phyloP scores from a whole-genome alignment of 148 eudicot genomes.

The Rhododendron molle region DNA sequence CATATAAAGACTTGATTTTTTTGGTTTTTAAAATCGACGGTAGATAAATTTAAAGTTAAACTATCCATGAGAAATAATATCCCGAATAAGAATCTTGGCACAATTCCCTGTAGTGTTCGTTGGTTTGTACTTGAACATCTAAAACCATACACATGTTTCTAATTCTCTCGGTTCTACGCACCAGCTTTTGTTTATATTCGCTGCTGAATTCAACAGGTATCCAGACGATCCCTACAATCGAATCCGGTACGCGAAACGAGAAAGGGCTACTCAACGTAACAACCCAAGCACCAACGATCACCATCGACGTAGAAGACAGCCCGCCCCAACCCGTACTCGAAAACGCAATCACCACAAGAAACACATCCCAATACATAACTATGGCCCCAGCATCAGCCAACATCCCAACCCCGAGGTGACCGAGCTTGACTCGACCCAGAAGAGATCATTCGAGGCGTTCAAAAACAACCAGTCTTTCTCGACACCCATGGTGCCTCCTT shows the following conservation, averaged over 20 bases:
- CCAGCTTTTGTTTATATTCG: too few relatives aligned
- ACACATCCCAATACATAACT: not conserved
- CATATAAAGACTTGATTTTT: too few relatives aligned
- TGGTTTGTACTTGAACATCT: too few relatives aligned
- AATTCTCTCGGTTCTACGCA: not conserved
- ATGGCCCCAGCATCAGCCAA: constrained; percentile 3
- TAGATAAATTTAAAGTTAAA: too few relatives aligned
- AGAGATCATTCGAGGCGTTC: constrained; percentile 23
- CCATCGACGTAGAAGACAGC: not conserved
- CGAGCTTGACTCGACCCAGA: constrained; percentile 17
- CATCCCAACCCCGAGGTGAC: constrained; percentile 12
- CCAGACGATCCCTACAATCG: constrained; percentile 29
- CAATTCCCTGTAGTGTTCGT: too few relatives aligned
- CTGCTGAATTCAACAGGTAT: constrained; percentile 13
- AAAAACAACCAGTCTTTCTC: constrained; percentile 5
- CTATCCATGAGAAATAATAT: too few relatives aligned
- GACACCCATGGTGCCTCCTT: constrained; percentile 22
- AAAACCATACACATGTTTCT: too few relatives aligned
- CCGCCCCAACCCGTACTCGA: constrained; percentile 24
- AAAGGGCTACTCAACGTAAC: not conserved
- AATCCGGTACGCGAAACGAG: constrained; percentile 15
- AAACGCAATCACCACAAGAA: constrained; percentile 26
- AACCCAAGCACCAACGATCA: not conserved
- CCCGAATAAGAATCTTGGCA: too few relatives aligned
- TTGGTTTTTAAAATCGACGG: too few relatives aligned